Base-by-base conservation (phyloP, 2,329 filamentous ascomycete species). In the Dryadomyces sulphureus region DNA sequence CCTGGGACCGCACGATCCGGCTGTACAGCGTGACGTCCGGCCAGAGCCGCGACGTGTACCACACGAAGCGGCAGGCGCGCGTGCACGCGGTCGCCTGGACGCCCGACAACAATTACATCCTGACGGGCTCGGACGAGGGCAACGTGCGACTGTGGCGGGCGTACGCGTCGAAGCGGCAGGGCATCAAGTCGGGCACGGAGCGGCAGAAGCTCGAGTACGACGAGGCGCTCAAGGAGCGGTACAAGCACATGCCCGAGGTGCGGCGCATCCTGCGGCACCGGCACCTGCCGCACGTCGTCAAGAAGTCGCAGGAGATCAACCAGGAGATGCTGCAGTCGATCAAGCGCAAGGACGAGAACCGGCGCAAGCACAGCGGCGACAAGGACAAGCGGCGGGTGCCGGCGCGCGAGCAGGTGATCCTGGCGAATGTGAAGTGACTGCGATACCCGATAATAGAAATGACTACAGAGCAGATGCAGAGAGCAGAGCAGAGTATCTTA, bases 291-390 rank as follows among this genome's bases (percentile, higher is more conserved):
- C 86, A 88, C 70, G 79, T 88, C 48, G 79, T 96, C 54, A 95
- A 94, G 80, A 96, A 95, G 76, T 90, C 90, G 4, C 79, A 75
- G 42, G 84, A 94, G 69, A 96, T 96, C 66, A 98, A 98, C 77
- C 68, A 68, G 48, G 87, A 93, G 59, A 92, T 96, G 63, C 63
- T 95, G 56, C 79, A 79, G 63, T 77, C 85, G 30, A 84, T 95
- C 62, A 94, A 94, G 77, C 73, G 86, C 56, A 80, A 80, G 55
- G 85, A 94, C 58, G 92, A 98, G 70, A 98, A 98, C 60, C 85
- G 94, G 65, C 75, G 92, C 54, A 87, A 85, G 62, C 90, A 98
- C 63, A 83, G 79, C 48, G 87, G 83, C 69, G 90, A 92, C 69
- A 81, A 86, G 55, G 77, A 82, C 55, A 70, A 56, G 25, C 57